Base-by-base conservation (phyloP, 768 basidiomycete genomes). In the Lactarius quietus region DNA sequence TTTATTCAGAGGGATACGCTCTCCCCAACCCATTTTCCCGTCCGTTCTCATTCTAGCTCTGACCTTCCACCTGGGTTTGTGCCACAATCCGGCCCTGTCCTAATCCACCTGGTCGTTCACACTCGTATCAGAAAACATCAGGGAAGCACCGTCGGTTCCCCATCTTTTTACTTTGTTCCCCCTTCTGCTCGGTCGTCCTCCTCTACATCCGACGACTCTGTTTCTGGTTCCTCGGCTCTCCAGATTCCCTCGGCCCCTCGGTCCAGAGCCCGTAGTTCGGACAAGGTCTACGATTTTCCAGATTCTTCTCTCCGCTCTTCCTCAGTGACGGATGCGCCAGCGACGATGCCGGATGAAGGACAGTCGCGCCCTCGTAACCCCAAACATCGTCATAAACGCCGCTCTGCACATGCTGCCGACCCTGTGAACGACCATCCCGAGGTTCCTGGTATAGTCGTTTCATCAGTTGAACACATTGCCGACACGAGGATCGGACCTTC, bases 1-100 rank as follows among this genome's bases (percentile, higher is more conserved):
- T 54, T 53, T 36, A 31, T 12, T 33, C 43, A 8, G 6, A 29
- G 23, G 48, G 55, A 62, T 52, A 33, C 15, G 31, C 65, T 45
- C 48, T 36, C 61, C 18, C 10, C 33, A 0, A 28, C 57, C 6
- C 41, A 57, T 45, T 54, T 45, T 57, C 61, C 64, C 17, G 0
- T 51, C 17, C 61, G 39, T 33, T 62, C 65, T 9, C 29, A 66
- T 54, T 62, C 65, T 23, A 26, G 39, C 57, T 57, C 57, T 51
- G 61, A 66, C n/a, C 51, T 62, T 58, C 57, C 65, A 6, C 65
- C 23, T 41, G 61, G 39, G 17, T 66, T 62, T 53, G 61, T 62
- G 31, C 56, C 65, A 41, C 65, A 45, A 9, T 43, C 65, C 33
- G 57, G 39, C 61, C 26, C 64, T 18, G 15, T 39, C 39, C 48